These are phyloP conservation scores for Cladobotryum mycophilum DNA, from an alignment of 2,329 filamentous ascomycete species.

Conservation along the genomic window DNA sequence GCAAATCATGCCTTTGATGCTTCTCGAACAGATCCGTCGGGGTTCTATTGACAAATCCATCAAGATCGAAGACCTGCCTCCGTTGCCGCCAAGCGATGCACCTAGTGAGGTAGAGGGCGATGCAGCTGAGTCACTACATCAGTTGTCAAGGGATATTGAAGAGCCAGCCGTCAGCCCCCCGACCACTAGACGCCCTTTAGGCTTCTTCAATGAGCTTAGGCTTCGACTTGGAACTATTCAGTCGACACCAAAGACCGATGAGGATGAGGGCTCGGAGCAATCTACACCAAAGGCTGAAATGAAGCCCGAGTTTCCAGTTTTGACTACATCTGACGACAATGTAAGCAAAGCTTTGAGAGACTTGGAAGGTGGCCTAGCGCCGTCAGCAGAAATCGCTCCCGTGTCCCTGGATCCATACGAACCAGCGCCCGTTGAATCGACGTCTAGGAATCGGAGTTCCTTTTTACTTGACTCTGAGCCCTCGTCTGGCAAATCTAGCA, in stretches of 20 bases:
- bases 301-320: conserved; percentile 23
- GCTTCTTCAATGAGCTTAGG: conserved; percentile 11
- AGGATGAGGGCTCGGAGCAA: conserved; percentile 56
- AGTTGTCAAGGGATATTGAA: conserved; percentile 23
- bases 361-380: neutral
- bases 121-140: conserved; percentile 27
- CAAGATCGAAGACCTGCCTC: conserved; percentile 36
- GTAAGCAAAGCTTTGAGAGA: neutral
- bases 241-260: conserved; percentile 28
- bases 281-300: conserved; percentile 59
- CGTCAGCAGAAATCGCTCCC: neutral
- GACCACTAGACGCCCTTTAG: neutral
- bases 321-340: conserved; percentile 13
- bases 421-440: conserved; percentile 33
- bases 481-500: conserved; percentile 23
- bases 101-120: conserved; percentile 15
- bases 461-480: conserved; percentile 36
- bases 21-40: conserved; percentile 59
- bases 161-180: conserved; percentile 3
- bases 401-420: conserved; percentile 24
- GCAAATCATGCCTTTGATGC: conserved; percentile 75
- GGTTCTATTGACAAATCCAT: conserved; percentile 29
- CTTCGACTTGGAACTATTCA: conserved; percentile 38
- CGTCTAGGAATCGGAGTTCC: conserved; percentile 37
- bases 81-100: conserved; percentile 41